A percentile compares a stretch with the other conserved stretches of the same genome.
These are phyloP conservation scores for Russula sp. DNA, from an alignment of 768 basidiomycete species.

Conservation along the genomic window DNA sequence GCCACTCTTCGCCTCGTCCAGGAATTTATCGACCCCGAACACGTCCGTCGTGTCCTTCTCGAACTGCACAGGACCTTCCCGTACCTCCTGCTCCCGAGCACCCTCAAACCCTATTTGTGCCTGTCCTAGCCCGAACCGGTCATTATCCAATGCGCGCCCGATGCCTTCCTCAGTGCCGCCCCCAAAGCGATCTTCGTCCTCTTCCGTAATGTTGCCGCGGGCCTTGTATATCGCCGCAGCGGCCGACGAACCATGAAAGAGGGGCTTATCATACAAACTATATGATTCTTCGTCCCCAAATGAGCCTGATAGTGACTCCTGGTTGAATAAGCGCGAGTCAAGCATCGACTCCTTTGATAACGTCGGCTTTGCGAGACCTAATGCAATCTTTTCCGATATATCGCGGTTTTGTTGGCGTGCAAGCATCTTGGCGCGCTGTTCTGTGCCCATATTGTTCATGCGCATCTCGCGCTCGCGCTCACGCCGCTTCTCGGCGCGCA, in stretches of 20 bases:
- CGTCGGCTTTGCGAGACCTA: constrained; percentile 96
- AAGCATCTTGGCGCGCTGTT: constrained; percentile 92
- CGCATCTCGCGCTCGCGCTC: constrained; percentile 97
- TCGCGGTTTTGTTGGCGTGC: constrained; percentile 97
- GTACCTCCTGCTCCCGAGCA: constrained; percentile 72
- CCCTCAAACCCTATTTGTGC: constrained; percentile 87
- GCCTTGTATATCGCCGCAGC: constrained; percentile 99
- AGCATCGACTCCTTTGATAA: constrained; percentile 95
- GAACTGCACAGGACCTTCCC: constrained; percentile 95
- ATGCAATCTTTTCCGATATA: constrained; percentile 97
- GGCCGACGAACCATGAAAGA: constrained; percentile 94
- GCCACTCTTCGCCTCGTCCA: constrained; percentile 96
- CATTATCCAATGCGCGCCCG: constrained; percentile 81
- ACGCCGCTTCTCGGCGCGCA: constrained; percentile 85
- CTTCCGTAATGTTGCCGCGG: constrained; percentile 74
- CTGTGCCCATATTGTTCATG: constrained; percentile 98
- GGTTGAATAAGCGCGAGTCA: constrained; percentile 96
- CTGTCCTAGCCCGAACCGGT: constrained; percentile 86
- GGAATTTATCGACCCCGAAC: constrained; percentile 92
- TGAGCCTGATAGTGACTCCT: constrained; percentile 71
- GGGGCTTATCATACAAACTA: constrained; percentile 86
- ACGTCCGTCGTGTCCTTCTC: constrained; percentile 98
- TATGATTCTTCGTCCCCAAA: constrained; percentile 95
- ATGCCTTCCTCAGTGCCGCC: constrained; percentile 97
- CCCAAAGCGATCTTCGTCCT: constrained; percentile 87